These are phyloP conservation scores for Alternaria burnsii DNA, from an alignment of 2,329 filamentous ascomycete species.

Conservation along the genomic window DNA sequence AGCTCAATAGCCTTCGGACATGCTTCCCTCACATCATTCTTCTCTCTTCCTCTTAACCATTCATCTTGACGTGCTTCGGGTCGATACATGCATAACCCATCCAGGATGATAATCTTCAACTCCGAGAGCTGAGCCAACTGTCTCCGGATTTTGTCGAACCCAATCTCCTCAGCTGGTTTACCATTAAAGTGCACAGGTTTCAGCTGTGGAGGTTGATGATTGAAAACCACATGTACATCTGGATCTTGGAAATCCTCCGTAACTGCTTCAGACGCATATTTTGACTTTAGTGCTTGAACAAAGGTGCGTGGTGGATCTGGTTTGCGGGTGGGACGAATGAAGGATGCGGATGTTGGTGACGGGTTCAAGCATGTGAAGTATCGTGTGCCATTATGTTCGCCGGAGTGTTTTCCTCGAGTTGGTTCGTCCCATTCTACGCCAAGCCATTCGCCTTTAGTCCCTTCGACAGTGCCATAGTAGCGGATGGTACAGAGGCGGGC, in stretches of 20 bases:
- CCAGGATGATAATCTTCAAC: slow-evolving; percentile 81
- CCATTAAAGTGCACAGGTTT: slow-evolving; percentile 73
- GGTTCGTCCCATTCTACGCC: slow-evolving; percentile 97
- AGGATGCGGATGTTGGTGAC: slow-evolving; percentile 79
- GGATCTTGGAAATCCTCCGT: slow-evolving; percentile 47
- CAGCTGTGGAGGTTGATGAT: slow-evolving; percentile 29
- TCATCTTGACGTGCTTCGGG: slow-evolving; percentile 34
- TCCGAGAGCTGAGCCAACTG: slow-evolving; percentile 81
- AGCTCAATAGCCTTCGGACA: slow-evolving; percentile 73
- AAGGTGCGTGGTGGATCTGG: slow-evolving; percentile 76
- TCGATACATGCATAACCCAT: slow-evolving; percentile 71
- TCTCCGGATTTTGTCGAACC: slow-evolving; percentile 89
- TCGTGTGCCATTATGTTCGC: slow-evolving; percentile 75
- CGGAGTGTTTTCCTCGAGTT: slow-evolving; percentile 87
- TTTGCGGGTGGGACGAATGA: slow-evolving; percentile 79
- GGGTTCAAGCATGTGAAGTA: slow-evolving; percentile 61
- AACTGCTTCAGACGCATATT: slow-evolving; percentile 71
- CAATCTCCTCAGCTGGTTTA: slow-evolving; percentile 91
- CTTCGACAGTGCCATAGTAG: slow-evolving; percentile 79
- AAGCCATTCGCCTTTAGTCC: slow-evolving; percentile 82
- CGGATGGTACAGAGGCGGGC: slow-evolving; percentile 82
- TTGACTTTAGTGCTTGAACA: slow-evolving; percentile 78
- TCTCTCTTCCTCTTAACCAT: slow-evolving; percentile 35
- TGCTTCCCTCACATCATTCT: slow-evolving; percentile 61
- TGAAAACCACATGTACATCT: slow-evolving; percentile 42